Evolutionary conservation across 768 basidiomycete genomes (phyloP), one percentile per base, ranked within the genome.

Genomic region (Grammothele lineata): DNA sequence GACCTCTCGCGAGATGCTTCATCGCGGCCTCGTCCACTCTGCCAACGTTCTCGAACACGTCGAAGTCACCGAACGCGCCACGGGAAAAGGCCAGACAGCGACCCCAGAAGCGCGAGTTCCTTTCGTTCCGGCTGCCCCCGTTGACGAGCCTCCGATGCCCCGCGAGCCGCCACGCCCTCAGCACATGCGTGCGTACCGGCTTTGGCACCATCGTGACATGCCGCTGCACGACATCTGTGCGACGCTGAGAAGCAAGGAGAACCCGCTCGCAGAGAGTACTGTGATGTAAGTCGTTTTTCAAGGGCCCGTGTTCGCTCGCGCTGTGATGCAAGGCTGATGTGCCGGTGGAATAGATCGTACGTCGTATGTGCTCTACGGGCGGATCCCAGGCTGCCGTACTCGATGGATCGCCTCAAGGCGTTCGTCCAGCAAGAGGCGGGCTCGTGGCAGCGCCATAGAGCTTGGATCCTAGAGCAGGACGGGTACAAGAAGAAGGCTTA

Each of bases 201-300:
- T 76, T 10, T 77, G 75, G 75, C 68, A 69, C 43, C 18, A 62
- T 26, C 57, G 58, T 39, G 54, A 58, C 40, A 62, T 63, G 60
- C 48, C 66, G 0, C 64, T 76, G 9, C 53, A 59, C 14, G 62
- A 64, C 27, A 75, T 76, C 49, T 72, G 75, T 37, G 62, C 65
- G 24, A 47, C 47, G 21, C 62, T 76, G 40, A 58, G 69, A 41
- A 65, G 54, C 12, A 51, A 55, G 42, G 55, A 65, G 22, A 67
- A 73, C 43, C 76, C 75, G 15, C 64, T 77, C 34, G 69, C 69
- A 37, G 65, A 69, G 43, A 66, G 70, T 37, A 74, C 75, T 1
- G 75, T 76, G 34, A 76, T 77, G 73, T 76, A 39, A 54, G 70
- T n/a, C n/a, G 37, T 38, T 21, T 15, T 17, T 21, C 37, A 11